Base-by-base conservation (phyloP, 768 basidiomycete species). In the Termitomyces sp. region DNA sequence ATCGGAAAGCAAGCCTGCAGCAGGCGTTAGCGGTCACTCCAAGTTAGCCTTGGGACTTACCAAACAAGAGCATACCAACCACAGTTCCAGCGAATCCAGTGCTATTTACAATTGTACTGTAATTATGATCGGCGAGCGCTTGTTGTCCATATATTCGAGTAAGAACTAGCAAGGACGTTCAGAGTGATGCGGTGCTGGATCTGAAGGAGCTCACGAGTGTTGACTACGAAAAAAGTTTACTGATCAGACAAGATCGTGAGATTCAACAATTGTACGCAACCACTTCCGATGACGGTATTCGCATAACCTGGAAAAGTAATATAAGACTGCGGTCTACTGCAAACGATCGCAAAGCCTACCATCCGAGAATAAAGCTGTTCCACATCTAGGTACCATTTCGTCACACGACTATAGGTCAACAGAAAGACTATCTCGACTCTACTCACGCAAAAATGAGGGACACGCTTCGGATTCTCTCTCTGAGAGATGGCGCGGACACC, bases 61-160 rank as follows among this genome's bases (percentile, higher is more conserved):
- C 62, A 49, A 63, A 63, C 4, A 51, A 32, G 25, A 63, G 42
- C 62, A 63, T 63, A 42, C 62, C 62, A 29, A 63, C 36, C 10
- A 63, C 54, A 31, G 59, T 63, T 47, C 59, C 62, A 12, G 62
- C 62, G 12, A 63, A 60, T 17, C 62, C 62, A 29, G 48, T 31
- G 42, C 59, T 63, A 36, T 60, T 63, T 1, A 63, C 62, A 6
- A 52, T 60, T 2, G 62, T 63, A 29, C 59, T 63, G 55, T 63
- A 63, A 42, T 60, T 60, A 32, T 63, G 62, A 15, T 50, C 20
- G 5, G 37, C 32, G 12, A 63, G 59, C n/a, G 54, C 54, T 17
- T 52, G 47, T n/a, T 56, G 50, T 12, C 62, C 59, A 25, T 62
- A 59, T 7, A 62, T 62, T 10, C 61, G 56, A 49, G 61, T 62